A percentile compares a stretch with the other conserved stretches of the same genome.
Conservation (phyloP, 176 grass and related monocot genomes). For the Carex kokanica region DNA sequence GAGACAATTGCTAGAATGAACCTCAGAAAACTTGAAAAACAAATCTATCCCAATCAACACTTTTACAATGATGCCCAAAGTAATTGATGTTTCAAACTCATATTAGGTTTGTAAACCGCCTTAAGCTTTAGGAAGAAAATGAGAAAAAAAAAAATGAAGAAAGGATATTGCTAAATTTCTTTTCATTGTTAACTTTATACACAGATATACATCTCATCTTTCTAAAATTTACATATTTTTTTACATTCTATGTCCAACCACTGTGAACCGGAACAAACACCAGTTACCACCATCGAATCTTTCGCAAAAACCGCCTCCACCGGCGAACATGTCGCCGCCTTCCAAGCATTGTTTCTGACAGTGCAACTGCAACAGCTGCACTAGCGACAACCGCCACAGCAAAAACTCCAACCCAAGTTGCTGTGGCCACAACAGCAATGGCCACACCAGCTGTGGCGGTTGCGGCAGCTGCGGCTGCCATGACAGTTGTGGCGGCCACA, state of each 20-base stretch:
- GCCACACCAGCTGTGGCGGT: not conserved
- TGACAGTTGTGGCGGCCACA: constrained; percentile 9
- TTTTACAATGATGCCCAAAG: not conserved
- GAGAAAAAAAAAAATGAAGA: not conserved
- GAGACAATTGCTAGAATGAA: not conserved
- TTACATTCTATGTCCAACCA: not conserved
- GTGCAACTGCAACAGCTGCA: not conserved
- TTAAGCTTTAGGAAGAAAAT: not conserved
- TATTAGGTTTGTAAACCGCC: not conserved
- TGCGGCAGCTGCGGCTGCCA: not conserved
- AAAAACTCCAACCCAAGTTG: constrained; percentile 11
- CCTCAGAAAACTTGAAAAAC: not conserved
- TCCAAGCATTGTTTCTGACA: not conserved
- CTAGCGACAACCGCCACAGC: not conserved
- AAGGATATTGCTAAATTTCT: not conserved
- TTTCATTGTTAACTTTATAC: not conserved
- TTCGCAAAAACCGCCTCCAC: constrained; percentile 3
- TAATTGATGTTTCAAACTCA: not conserved
- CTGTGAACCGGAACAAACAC: not conserved
- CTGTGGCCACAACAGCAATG: constrained; percentile 17
- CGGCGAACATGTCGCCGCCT: not conserved
- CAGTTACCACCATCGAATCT: constrained; percentile 6
- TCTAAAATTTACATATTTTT: not conserved
- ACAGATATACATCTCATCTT: constrained; percentile 6
- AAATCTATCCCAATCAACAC: not conserved